phyloP scores from a whole-genome alignment of 495 filamentous ascomycete species.

The Xylaria telfairii region DNA sequence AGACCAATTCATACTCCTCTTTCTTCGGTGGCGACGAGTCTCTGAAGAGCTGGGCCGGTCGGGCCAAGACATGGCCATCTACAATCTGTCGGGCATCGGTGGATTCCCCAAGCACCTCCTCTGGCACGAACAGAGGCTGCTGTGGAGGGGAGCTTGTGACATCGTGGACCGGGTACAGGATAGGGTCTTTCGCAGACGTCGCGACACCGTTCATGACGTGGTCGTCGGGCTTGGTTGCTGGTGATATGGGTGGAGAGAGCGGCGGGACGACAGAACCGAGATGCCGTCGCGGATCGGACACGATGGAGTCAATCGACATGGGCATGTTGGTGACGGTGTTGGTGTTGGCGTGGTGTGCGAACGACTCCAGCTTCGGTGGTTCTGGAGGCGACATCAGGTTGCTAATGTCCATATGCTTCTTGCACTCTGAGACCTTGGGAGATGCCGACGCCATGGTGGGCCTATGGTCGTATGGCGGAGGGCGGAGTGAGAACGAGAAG shows the following conservation, averaged over 20 bases:
- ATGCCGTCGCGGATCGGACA: slow-evolving; percentile 40
- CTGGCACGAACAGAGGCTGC: slow-evolving; percentile 39
- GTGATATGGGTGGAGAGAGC: slow-evolving; percentile 76
- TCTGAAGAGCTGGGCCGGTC: slow-evolving; percentile 62
- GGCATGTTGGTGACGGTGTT: not conserved
- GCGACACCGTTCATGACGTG: slow-evolving; percentile 30
- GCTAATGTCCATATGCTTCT: slow-evolving; percentile 50
- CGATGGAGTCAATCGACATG: not conserved
- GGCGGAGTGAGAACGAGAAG: slow-evolving; percentile 17
- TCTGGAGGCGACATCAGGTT: slow-evolving; percentile 82
- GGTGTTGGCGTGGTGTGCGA: slow-evolving; percentile 40
- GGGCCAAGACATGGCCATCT: slow-evolving; percentile 70
- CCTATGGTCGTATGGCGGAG: slow-evolving; percentile 21
- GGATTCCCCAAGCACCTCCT: slow-evolving; percentile 46
- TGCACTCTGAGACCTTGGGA: slow-evolving; percentile 28
- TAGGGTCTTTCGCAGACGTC: slow-evolving; percentile 46
- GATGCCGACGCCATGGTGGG: slow-evolving; percentile 27
- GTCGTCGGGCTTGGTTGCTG: slow-evolving; percentile 54
- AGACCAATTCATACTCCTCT: slow-evolving; percentile 71
- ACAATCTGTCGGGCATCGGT: slow-evolving; percentile 60
- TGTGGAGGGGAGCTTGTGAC: slow-evolving; percentile 62
- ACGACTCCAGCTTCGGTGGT: slow-evolving; percentile 65
- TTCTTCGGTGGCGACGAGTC: slow-evolving; percentile 64
- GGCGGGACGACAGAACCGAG: slow-evolving; percentile 55
- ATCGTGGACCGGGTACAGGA: slow-evolving; percentile 57